These are phyloP conservation scores for Podospora tetraspora DNA, from an alignment of 495 filamentous ascomycete species.

Conservation along the genomic window DNA sequence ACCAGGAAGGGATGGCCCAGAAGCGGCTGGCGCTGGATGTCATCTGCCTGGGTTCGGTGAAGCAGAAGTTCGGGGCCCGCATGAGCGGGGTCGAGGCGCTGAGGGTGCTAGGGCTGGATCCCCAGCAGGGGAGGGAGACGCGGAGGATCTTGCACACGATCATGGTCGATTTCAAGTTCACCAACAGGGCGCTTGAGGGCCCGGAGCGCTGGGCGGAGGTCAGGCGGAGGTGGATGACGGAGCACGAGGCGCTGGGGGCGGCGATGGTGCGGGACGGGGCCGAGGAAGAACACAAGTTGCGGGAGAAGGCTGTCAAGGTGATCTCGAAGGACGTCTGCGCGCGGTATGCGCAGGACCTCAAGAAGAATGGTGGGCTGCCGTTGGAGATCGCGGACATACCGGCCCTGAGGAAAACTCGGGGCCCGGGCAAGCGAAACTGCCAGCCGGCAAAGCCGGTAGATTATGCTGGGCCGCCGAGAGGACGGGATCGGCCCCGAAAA, in stretches of 20 bases:
- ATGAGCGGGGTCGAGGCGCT: slow-evolving; percentile 72
- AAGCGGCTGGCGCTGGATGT: slow-evolving; percentile 63
- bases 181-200: slow-evolving; percentile 66
- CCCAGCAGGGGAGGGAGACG: slow-evolving; percentile 60
- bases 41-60: slow-evolving; percentile 76
- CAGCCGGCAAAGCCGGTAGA: background rate
- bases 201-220: slow-evolving; percentile 66
- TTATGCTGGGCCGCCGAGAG: background rate
- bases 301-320: slow-evolving; percentile 62
- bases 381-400: slow-evolving; percentile 11
- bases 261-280: slow-evolving; percentile 49
- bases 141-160: slow-evolving; percentile 62
- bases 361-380: slow-evolving; percentile 38
- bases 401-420: background rate
- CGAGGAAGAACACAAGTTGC: slow-evolving; percentile 49
- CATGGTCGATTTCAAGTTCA: slow-evolving; percentile 63
- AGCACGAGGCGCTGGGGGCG: slow-evolving; percentile 50
- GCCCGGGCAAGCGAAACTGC: background rate
- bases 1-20: slow-evolving; percentile 39
- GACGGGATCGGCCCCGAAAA: background rate
- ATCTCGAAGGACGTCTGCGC: slow-evolving; percentile 72
- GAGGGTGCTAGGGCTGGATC: slow-evolving; percentile 65
- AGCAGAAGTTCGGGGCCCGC: slow-evolving; percentile 30
- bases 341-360: slow-evolving; percentile 59
- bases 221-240: slow-evolving; percentile 61